Conservation (phyloP, 306 rosid genomes). For the Glycine latifolia region DNA sequence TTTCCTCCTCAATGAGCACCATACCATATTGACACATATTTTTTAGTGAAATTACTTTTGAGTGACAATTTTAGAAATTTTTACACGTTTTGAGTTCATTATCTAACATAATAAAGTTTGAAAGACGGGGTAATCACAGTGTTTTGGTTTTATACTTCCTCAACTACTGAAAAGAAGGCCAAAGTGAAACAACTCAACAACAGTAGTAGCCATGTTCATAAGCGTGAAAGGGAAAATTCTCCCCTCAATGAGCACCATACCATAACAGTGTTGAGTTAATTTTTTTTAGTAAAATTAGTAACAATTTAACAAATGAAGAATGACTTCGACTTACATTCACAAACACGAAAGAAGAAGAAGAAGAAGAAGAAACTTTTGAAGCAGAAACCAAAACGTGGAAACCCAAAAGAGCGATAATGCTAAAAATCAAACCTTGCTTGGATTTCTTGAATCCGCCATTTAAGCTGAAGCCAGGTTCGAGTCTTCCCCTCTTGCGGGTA, state of each 20-base stretch:
- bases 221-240: no score
- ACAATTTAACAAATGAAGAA: background rate
- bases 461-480: conserved; percentile 52
- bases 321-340: background rate
- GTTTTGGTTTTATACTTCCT: conserved; percentile 13
- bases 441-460: conserved; percentile 77
- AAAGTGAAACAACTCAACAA: no score
- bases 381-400: background rate
- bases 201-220: no score
- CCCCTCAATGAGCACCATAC: no score
- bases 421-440: conserved; percentile 59
- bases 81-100: no score
- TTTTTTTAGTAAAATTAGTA: background rate
- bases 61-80: no score
- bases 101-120: no score
- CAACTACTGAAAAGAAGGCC: background rate
- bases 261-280: background rate
- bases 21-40: no score
- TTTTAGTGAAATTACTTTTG: no score
- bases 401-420: background rate
- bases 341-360: background rate
- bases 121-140: background rate
- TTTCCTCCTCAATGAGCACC: no score
- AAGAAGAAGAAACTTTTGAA: background rate
- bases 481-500: conserved; percentile 77